Conservation (phyloP, 139 green algal species). For the Raphidocelis subcapitata region DNA sequence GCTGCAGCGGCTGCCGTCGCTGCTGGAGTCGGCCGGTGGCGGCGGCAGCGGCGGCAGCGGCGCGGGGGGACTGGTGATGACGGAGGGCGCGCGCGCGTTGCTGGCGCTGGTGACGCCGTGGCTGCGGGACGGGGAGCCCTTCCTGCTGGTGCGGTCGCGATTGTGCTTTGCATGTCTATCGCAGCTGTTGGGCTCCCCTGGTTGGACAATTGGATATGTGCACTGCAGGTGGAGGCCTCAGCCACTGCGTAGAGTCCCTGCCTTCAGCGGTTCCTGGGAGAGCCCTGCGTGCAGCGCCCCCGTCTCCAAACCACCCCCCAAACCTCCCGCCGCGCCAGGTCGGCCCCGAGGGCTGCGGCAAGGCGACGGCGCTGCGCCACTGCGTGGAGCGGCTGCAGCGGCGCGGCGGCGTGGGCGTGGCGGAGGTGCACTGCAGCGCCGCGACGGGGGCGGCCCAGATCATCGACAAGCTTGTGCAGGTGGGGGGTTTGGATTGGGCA, state of each 20-base stretch:
- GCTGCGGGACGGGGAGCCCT: conserved; percentile 58
- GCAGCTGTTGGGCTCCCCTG: no score
- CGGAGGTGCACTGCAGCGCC: conserved; percentile 69
- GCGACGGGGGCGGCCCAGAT: conserved; percentile 71
- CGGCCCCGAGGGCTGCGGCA: conserved; percentile 74
- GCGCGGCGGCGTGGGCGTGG: conserved; percentile 32
- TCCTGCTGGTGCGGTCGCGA: conserved; percentile 62
- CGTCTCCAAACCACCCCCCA: no score
- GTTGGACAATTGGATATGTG: no score
- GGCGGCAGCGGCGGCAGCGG: no score
- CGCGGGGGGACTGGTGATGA: conserved; percentile 16
- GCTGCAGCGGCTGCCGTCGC: no score
- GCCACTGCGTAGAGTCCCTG: no score
- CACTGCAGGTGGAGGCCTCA: no score
- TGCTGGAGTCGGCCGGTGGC: no score
- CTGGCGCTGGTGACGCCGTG: conserved; percentile 60
- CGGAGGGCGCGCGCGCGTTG: conserved; percentile 18
- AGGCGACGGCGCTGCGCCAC: conserved; percentile 65
- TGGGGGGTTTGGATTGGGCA: conserved; percentile 20
- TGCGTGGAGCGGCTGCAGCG: conserved; percentile 48
- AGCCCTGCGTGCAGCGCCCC: no score
- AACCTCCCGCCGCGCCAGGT: no score
- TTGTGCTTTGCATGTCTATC: no score
- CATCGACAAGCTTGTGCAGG: conserved; percentile 77
- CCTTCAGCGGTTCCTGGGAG: no score